A percentile compares a stretch with the other conserved stretches of the same genome.
These are phyloP conservation scores for Lachnellula hyalina DNA, from an alignment of 2,329 filamentous ascomycete genomes.

Conservation along the genomic window DNA sequence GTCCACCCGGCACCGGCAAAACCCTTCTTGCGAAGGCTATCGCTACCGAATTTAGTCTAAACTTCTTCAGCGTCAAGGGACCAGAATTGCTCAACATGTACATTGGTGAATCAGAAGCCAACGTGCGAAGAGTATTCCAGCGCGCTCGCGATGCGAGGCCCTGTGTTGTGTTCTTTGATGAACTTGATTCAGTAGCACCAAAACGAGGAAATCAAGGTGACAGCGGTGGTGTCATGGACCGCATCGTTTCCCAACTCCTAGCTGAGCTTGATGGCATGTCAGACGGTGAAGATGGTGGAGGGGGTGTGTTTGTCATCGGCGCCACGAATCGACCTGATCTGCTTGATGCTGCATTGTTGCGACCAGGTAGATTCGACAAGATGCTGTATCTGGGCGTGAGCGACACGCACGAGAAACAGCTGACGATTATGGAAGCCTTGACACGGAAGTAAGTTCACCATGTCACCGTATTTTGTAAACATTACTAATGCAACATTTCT, in stretches of 20 bases:
- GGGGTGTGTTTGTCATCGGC: slow-evolving; percentile 93
- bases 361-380: slow-evolving; percentile 93
- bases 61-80: slow-evolving; percentile 92
- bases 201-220: slow-evolving; percentile 97
- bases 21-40: slow-evolving; percentile 91
- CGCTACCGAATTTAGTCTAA: slow-evolving; percentile 87
- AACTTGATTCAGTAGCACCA: slow-evolving; percentile 87
- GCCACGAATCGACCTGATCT: slow-evolving; percentile 93
- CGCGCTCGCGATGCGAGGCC: slow-evolving; percentile 78
- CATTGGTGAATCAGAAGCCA: slow-evolving; percentile 89
- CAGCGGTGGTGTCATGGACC: slow-evolving; percentile 95
- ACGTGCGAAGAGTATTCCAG: slow-evolving; percentile 85
- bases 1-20: slow-evolving; percentile 86
- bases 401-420: slow-evolving; percentile 94
- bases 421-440: slow-evolving; percentile 87
- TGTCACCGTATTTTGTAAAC: slow-evolving; percentile 1
- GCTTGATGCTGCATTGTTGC: slow-evolving; percentile 80
- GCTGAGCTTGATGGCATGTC: slow-evolving; percentile 98
- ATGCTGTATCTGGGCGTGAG: slow-evolving; percentile 97
- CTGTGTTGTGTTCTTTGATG: slow-evolving; percentile 91
- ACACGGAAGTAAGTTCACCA: slow-evolving; percentile 77
- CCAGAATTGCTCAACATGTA: slow-evolving; percentile 94
- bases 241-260: slow-evolving; percentile 90
- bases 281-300: slow-evolving; percentile 72
- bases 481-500: slow-evolving; percentile 12